Conservation (phyloP, 176 grass and related monocot genomes). For the Eragrostis nindensis region DNA sequence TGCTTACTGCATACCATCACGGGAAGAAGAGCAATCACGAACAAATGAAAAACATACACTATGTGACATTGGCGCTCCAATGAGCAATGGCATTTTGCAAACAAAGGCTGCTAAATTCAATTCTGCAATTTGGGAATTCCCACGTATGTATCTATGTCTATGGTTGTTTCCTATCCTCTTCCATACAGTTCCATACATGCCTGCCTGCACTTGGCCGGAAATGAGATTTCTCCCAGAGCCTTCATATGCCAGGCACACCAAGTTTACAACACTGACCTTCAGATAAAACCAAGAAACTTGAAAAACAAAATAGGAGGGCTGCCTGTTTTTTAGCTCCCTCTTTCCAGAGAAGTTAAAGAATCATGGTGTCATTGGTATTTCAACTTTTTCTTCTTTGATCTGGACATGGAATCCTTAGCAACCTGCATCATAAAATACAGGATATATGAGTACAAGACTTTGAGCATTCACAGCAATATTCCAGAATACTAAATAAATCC, state of each 20-base stretch:
- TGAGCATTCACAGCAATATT: background rate
- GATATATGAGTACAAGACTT: background rate
- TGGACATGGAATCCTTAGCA: constrained; percentile 20
- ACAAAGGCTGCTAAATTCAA: background rate
- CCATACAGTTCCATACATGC: background rate
- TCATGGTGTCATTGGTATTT: constrained; percentile 39
- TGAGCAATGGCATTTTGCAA: background rate
- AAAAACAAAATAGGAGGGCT: background rate
- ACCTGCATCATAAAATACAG: constrained; percentile 42
- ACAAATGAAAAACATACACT: background rate
- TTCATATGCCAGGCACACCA: background rate
- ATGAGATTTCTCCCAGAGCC: background rate
- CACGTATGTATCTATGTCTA: background rate
- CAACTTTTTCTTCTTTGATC: constrained; percentile 37
- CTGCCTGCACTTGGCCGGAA: background rate
- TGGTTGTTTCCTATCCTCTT: background rate
- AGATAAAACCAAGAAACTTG: background rate
- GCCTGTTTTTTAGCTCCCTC: constrained; percentile 16
- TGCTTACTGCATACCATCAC: background rate
- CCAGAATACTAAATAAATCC: background rate
- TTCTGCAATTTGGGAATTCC: constrained; percentile 3
- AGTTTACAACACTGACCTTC: constrained; percentile 25
- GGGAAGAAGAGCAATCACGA: background rate
- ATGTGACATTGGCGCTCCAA: background rate
- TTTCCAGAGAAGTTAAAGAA: background rate